Evolutionary conservation across 192 early-diverging fungal species (phyloP), one percentile per base, ranked within the genome.

Genomic region (Coemansia sp.): DNA sequence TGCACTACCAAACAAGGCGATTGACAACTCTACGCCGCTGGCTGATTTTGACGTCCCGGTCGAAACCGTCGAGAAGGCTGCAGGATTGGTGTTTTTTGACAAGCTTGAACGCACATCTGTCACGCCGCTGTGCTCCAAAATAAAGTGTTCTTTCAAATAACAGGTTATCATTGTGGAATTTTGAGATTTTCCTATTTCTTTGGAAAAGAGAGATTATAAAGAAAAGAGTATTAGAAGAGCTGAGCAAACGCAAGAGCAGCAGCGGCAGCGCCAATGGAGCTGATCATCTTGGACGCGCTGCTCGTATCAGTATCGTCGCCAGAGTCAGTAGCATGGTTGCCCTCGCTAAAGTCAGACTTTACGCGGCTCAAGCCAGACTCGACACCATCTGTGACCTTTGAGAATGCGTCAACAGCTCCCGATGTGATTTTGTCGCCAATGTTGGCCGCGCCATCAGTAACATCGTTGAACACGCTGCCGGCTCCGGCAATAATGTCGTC

Each of bases 1-100:
- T 75, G 88, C 95, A 1, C 48, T 98, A 37, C 94, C 94, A 1
- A 98, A 98, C 79, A 72, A 84, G 60, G 71, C 62, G 22, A 93
- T 95, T 52, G 76, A 85, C 21, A 72, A 87, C 62, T 56, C 79
- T 8, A 84, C 83, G 0, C 89, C 90, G 10, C 70, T 98, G 48
- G 74, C 82, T 4, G 69, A 70, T 1, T 95, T 91, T 83, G 70
- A 76, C 27, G 82, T 92, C 14, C 89, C 92, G 8, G 27, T 94
- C 5, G 91, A 94, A 62, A 84, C 85, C 14, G 69, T 94, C 21
- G 87, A 90, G 53, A 85, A 83, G 69, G 83, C 84, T 19, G 72
- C 89, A 27, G 88, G 87, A 12, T 72, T 92, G 45, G 82, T 73
- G 35, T 90, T 90, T 79, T 90, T 89, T 72, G 84, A 87, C 63